Base-by-base conservation (phyloP, 306 rosid species). In the Trifolium pratense region DNA sequence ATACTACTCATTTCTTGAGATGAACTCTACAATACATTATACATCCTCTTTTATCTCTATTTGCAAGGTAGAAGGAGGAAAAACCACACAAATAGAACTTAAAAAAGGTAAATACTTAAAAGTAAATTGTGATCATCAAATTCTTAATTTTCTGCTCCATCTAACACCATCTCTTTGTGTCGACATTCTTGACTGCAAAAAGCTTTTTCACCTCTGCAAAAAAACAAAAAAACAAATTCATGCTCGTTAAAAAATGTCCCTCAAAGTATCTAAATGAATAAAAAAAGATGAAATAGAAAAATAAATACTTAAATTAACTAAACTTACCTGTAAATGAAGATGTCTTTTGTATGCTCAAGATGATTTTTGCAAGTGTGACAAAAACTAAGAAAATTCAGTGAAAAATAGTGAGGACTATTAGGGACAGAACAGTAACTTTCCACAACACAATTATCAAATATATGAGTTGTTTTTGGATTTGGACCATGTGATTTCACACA, bases 131-230 rank as follows among this genome's bases (percentile, higher is more conserved):
- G 10, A 58, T 17, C 45, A 48, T 70, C 85, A 69, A 81, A 78
- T 32, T 85, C 84, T 76, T 82, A 82, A 75, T 49, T 74, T 36
- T 86, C 87, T 68, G 23, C 75, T 48, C 57, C 97, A 59, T 91
- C 97, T 49, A 87, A 80, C 26, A 87, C 56, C 87, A 95, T 95
- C 86, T 95, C 99, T 76, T 83, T 73, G 86, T 82, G 46, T 12
- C 99, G 89, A 79, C 99, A 95, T 79, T 90, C 91, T 1, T 48
- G 66, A 74, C 97, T 90, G 82, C 99, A 95, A 71, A 91, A 95
- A 8, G 97, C 97, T 82, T 76, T 91, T 66, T 91, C 99, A 15
- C 99, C 99, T 76, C 99, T 95, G 82, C 82, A 86, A 52, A 51
- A 21, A 23, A 11, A 6, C 7, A 16, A 61, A 45, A 60, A 57